A percentile compares a stretch with the other conserved stretches of the same genome.
Conservation (phyloP, 2,329 filamentous ascomycete genomes). For the Colletotrichum orbiculare region DNA sequence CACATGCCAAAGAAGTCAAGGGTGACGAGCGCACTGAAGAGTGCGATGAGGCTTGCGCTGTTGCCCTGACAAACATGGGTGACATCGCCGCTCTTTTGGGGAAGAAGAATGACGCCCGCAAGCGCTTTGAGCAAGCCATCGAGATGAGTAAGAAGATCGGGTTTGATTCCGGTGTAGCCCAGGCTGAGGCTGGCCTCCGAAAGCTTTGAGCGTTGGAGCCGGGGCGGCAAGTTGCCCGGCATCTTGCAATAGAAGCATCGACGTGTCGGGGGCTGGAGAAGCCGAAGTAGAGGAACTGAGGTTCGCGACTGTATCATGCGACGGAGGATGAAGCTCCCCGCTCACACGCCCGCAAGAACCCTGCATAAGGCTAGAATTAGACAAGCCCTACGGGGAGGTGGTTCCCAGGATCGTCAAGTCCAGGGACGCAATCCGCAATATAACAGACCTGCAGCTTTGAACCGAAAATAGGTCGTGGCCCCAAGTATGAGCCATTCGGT, state of each 20-base stretch:
- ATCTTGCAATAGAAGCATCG: background rate
- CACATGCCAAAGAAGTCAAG: constrained; percentile 72
- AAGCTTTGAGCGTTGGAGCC: constrained; percentile 17
- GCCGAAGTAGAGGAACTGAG: background rate
- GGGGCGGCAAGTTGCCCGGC: too few species aligned
- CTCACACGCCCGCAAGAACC: constrained; percentile 10
- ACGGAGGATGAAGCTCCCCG: background rate
- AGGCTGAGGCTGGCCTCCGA: constrained; percentile 63
- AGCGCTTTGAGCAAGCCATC: constrained; percentile 76
- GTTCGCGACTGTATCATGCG: background rate
- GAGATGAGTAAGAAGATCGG: constrained; percentile 66
- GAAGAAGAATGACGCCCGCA: constrained; percentile 71
- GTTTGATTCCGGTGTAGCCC: constrained; percentile 62
- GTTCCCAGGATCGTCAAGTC: background rate
- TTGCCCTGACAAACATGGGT: constrained; percentile 86
- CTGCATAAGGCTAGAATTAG: constrained; percentile 32
- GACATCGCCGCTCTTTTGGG: constrained; percentile 84
- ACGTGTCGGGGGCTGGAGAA: background rate
- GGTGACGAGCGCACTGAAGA: constrained; percentile 77
- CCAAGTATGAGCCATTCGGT: background rate
- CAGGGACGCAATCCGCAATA: background rate
- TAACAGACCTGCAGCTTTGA: background rate
- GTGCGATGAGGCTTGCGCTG: constrained; percentile 85
- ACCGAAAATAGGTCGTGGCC: constrained; percentile 10
- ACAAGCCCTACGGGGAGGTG: background rate